phyloP scores from a whole-genome alignment of 371 early-diverging fungal genomes.

The Smittium culicis region DNA sequence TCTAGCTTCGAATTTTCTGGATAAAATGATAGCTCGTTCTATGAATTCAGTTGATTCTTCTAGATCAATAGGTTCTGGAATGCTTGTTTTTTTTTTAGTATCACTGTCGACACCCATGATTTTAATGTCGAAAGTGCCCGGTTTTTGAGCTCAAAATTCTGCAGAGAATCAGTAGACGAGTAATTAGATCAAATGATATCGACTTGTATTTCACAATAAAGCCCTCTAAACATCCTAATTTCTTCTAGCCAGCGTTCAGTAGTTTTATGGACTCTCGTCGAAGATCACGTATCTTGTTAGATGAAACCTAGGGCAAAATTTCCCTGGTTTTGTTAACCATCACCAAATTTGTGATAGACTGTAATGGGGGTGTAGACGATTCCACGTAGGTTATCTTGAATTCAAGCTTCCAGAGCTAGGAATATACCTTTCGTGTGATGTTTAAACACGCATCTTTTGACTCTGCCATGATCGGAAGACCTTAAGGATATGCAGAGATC shows the following conservation, averaged over 20 bases:
- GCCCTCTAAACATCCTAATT: constrained; percentile 8
- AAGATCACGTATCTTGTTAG: background rate
- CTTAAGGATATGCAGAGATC: constrained; percentile 30
- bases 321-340: too few species aligned
- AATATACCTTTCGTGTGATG: constrained; percentile 16
- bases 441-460: constrained; percentile 6
- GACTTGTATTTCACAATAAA: constrained; percentile 11
- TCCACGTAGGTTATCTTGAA: constrained; percentile 22
- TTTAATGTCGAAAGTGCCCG: background rate
- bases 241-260: background rate
- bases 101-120: background rate
- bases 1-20: background rate
- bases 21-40: background rate
- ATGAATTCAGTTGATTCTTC: background rate
- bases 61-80: background rate
- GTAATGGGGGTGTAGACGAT: constrained; percentile 23
- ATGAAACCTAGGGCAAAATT: background rate
- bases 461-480: constrained; percentile 20
- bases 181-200: constrained; percentile 1
- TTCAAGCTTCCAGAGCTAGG: constrained; percentile 20
- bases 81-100: constrained; percentile 5
- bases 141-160: background rate
- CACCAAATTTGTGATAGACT: constrained; percentile 26
- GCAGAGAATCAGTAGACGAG: background rate
- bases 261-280: background rate